Base-by-base conservation (phyloP, 495 filamentous ascomycete species). In the Aspergillus homomorphus region DNA sequence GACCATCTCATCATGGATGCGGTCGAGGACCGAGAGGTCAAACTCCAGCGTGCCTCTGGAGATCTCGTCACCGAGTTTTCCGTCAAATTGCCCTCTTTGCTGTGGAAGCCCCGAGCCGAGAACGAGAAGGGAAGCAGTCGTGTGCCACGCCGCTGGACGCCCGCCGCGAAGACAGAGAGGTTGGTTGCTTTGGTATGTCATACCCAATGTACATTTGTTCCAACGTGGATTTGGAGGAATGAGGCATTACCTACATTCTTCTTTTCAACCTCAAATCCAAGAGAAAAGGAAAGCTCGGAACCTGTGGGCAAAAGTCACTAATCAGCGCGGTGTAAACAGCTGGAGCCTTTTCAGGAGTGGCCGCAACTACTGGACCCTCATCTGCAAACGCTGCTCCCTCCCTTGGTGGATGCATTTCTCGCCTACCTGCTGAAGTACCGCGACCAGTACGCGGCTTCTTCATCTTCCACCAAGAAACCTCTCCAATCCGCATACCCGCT, bases 291-390 rank as follows among this genome's bases (percentile, higher is more conserved):
- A n/a, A n/a, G n/a, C n/a, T n/a, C n/a, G n/a, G n/a, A n/a, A n/a
- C n/a, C n/a, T n/a, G n/a, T n/a, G n/a, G n/a, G n/a, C n/a, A n/a
- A n/a, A n/a, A 12, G 10, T 14, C 6, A 51, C 53, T 63, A 53
- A 49, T 58, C 53, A 33, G 63, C 41, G 43, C 20, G 21, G 12
- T 12, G 54, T 4, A 28, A 72, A 72, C 71, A 96, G 79, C 80
- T 98, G 30, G 91, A 96, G 59, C 90, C 87, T 38, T 98, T 98
- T 67, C 94, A 96, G 79, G 94, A 97, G 75, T 88, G 90, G 64
- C 93, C 94, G 19, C 94, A 99, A 68, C 83, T 99, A 4, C 83
- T 99, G n/a, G 94, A 99, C 71, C 87, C 91, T 1, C 79, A 94
- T 68, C 81, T 99, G 45, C 82, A 86, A 57, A 77, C 75, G 57